A percentile compares a stretch with the other conserved stretches of the same genome.
Evolutionary conservation across 139 green algal genomes (phyloP).

Genomic region (Asterochloris sp.): DNA sequence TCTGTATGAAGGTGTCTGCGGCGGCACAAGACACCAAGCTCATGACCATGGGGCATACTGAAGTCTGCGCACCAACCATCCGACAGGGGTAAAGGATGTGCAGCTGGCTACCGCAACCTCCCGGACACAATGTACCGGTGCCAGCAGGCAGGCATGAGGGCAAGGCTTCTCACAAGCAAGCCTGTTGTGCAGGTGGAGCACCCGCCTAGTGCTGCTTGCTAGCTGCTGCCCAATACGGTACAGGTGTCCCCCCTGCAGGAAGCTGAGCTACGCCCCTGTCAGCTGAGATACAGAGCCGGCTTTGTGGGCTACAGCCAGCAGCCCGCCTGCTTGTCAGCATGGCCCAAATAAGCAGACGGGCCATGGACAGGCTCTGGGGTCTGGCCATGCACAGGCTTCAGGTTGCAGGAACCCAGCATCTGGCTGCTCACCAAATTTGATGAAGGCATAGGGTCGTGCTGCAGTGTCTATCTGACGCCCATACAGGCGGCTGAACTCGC

Average conservation of each 20-base stretch:
- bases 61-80: too few species aligned
- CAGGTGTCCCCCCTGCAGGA: too few species aligned
- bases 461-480: slow-evolving; percentile 83
- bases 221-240: too few species aligned
- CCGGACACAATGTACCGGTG: neutral
- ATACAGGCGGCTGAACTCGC: slow-evolving; percentile 91
- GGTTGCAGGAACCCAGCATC: too few species aligned
- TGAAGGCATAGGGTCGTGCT: slow-evolving; percentile 95
- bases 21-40: neutral
- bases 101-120: too few species aligned
- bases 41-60: neutral
- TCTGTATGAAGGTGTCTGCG: slow-evolving; percentile 99
- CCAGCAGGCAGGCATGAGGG: neutral
- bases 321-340: too few species aligned
- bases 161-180: neutral
- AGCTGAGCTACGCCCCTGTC: neutral
- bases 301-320: neutral
- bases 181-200: too few species aligned
- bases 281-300: neutral
- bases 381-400: too few species aligned
- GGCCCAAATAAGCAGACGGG: too few species aligned
- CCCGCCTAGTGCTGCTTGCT: too few species aligned
- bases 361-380: too few species aligned
- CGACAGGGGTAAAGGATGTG: neutral
- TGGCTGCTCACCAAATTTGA: slow-evolving; percentile 94